A percentile compares a stretch with the other conserved stretches of the same genome.
These are phyloP conservation scores for Tetracladium marchalianum DNA, from an alignment of 495 filamentous ascomycete species.

Conservation along the genomic window DNA sequence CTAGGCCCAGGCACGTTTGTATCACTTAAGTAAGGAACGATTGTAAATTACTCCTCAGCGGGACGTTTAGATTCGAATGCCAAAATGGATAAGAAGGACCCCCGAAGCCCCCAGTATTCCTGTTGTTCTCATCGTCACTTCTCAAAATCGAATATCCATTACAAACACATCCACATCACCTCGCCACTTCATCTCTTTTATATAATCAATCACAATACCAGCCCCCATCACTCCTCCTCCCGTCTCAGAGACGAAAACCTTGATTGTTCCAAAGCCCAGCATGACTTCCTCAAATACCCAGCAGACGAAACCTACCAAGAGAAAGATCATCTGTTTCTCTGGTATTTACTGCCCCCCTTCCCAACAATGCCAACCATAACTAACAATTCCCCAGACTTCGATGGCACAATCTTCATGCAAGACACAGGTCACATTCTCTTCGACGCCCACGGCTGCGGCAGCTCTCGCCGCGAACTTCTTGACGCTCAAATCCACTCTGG, in stretches of 20 bases:
- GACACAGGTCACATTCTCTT: constrained; percentile 69
- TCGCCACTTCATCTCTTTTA: constrained; percentile 2
- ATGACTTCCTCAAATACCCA: constrained; percentile 2
- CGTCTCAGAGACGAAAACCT: constrained; percentile 16
- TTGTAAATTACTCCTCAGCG: too few species aligned
- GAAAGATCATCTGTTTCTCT: constrained; percentile 46
- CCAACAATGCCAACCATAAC: not conserved
- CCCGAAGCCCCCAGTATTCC: not conserved
- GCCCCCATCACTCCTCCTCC: constrained; percentile 20
- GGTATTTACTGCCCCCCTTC: constrained; percentile 23
- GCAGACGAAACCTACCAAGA: constrained; percentile 23
- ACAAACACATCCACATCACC: not conserved
- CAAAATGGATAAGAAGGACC: not conserved
- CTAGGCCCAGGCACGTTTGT: too few species aligned
- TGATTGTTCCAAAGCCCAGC: constrained; percentile 16
- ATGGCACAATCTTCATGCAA: constrained; percentile 74
- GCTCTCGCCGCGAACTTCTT: constrained; percentile 41
- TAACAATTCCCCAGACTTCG: constrained; percentile 44
- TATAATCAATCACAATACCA: constrained; percentile 26
- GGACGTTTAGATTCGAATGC: too few species aligned
- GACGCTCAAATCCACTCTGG: constrained; percentile 60
- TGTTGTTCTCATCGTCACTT: not conserved
- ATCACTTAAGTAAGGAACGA: too few species aligned
- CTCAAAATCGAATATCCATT: not conserved
- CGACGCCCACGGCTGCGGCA: constrained; percentile 57